Percentiles rank a stretch among this genome's conserved stretches.
Conservation (phyloP, 352 stramenopile genomes). For the Peronospora destructor region DNA sequence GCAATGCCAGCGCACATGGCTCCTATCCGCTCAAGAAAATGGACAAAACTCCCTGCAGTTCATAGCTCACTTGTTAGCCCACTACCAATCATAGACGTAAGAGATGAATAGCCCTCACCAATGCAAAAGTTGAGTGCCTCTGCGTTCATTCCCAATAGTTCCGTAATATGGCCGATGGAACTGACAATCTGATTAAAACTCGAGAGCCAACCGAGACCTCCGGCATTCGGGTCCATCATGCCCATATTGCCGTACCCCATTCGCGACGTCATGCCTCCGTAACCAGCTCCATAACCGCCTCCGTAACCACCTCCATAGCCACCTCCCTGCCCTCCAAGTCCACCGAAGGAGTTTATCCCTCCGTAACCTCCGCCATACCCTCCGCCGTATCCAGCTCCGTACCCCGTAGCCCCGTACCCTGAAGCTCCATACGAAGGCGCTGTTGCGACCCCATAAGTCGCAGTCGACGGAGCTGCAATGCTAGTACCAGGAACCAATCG, state of each 20-base stretch:
- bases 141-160: slow-evolving; percentile 74
- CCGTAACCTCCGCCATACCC: slow-evolving; percentile 30
- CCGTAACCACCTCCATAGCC: slow-evolving; percentile 29
- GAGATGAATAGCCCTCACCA: slow-evolving; percentile 15
- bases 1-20: slow-evolving; percentile 65
- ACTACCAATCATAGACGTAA: not conserved
- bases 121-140: slow-evolving; percentile 73
- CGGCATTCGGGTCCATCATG: slow-evolving; percentile 50
- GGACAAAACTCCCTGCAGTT: slow-evolving; percentile 57
- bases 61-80: slow-evolving; percentile 2
- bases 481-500: not conserved
- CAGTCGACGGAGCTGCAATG: slow-evolving; percentile 9
- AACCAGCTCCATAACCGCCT: slow-evolving; percentile 27
- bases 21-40: slow-evolving; percentile 80
- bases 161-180: slow-evolving; percentile 66
- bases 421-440: slow-evolving; percentile 13
- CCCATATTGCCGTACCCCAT: slow-evolving; percentile 36
- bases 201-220: slow-evolving; percentile 46
- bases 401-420: slow-evolving; percentile 25
- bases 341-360: slow-evolving; percentile 29
- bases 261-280: slow-evolving; percentile 28
- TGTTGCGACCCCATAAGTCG: not conserved
- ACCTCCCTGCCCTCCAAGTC: slow-evolving; percentile 33
- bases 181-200: slow-evolving; percentile 68
- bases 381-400: slow-evolving; percentile 25